Evolutionary conservation across 179 eudicot species (phyloP).

Genomic region (Amaranthus tricolor): DNA sequence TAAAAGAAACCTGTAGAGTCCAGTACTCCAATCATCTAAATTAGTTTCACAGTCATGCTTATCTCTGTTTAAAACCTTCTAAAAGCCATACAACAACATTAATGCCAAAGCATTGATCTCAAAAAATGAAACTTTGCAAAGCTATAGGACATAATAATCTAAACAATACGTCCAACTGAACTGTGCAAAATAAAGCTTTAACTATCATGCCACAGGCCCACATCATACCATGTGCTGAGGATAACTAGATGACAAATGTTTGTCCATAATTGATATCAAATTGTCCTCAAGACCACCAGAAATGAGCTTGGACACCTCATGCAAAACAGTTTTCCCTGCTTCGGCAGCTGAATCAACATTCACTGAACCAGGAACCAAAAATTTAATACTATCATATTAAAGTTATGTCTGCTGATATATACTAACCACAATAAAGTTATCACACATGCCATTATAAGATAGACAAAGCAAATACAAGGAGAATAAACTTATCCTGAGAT

Average conservation of each 20-base stretch:
- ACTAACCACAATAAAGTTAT: background rate
- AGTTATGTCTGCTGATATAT: background rate
- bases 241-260: constrained; percentile 47
- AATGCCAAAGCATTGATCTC: too few relatives aligned
- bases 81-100: background rate
- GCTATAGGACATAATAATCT: background rate
- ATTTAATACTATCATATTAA: constrained; percentile 11
- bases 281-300: constrained; percentile 74
- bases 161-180: background rate
- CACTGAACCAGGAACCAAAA: constrained; percentile 44
- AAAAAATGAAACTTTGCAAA: too few relatives aligned
- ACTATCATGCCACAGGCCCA: too few relatives aligned
- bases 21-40: background rate
- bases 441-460: background rate
- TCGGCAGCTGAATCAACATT: constrained; percentile 42
- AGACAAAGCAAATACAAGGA: background rate
- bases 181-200: background rate
- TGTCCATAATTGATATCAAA: constrained; percentile 53
- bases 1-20: background rate
- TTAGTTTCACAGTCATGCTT: background rate
- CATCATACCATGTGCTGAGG: constrained; percentile 79
- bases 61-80: background rate
- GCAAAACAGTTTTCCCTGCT: constrained; percentile 39
- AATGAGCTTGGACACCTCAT: constrained; percentile 58
- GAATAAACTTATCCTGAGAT: background rate